Conservation (phyloP, 148 eudicot species). For the Chenopodium quinoa region DNA sequence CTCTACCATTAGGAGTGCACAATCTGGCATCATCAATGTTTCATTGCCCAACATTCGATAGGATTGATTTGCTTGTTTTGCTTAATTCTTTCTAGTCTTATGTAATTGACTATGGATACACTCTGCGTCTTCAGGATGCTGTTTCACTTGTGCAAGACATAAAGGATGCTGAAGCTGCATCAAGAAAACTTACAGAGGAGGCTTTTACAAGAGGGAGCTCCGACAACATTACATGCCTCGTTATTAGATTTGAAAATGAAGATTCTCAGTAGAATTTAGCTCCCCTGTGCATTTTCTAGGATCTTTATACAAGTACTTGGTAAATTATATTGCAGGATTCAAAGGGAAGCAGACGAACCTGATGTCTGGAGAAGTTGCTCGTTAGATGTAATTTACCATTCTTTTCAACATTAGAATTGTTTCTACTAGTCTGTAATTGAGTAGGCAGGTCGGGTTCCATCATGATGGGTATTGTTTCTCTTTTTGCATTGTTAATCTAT, state of each 20-base stretch:
- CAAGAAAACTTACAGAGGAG: conserved; percentile 60
- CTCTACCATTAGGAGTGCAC: no score
- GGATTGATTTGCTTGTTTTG: no score
- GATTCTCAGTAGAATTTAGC: not conserved
- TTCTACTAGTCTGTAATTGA: not conserved
- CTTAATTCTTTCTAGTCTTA: no score
- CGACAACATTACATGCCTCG: conserved; percentile 77
- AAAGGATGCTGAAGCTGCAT: conserved; percentile 65
- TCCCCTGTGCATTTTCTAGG: not conserved
- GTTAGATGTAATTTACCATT: conserved; percentile 9
- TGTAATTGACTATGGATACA: no score
- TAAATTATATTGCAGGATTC: not conserved
- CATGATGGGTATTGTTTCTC: not conserved
- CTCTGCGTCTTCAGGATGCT: conserved; percentile 52
- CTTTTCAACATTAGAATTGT: conserved; percentile 17
- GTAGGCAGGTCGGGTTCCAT: not conserved
- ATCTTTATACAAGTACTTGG: not conserved
- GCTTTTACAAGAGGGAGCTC: conserved; percentile 71
- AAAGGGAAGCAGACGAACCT: conserved; percentile 1
- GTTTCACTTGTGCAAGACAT: conserved; percentile 59
- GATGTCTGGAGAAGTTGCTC: not conserved
- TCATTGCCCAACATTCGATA: no score
- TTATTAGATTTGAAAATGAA: conserved; percentile 51
- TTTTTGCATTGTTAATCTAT: not conserved
- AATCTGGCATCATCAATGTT: no score